These are phyloP conservation scores for Phyllostachys edulis DNA, from an alignment of 176 grass and related monocot species.

Conservation along the genomic window DNA sequence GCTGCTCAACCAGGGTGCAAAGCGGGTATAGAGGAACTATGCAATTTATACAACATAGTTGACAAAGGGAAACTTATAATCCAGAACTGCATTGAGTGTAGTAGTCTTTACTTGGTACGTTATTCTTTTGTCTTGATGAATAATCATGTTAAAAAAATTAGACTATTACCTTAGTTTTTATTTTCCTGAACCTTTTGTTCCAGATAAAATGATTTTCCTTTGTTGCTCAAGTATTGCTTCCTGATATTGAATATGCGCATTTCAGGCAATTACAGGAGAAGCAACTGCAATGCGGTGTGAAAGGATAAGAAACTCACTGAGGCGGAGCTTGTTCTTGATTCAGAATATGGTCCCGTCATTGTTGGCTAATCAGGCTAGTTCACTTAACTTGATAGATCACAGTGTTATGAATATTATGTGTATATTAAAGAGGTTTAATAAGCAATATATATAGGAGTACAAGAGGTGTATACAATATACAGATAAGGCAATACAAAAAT, in stretches of 20 bases:
- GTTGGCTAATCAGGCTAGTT: slow-evolving; percentile 65
- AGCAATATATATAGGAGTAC: too few species aligned
- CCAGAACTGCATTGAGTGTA: slow-evolving; percentile 67
- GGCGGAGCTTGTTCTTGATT: slow-evolving; percentile 66
- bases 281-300: slow-evolving; percentile 60
- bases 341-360: slow-evolving; percentile 68
- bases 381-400: slow-evolving; percentile 1
- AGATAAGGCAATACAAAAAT: too few species aligned
- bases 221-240: slow-evolving; percentile 6
- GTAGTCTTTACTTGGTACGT: slow-evolving; percentile 93
- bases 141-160: not conserved
- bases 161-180: not conserved
- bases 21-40: slow-evolving; percentile 81
- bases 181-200: not conserved
- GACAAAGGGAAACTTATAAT: slow-evolving; percentile 83
- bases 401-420: too few species aligned
- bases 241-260: not conserved
- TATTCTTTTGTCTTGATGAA: not conserved
- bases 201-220: not conserved
- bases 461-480: too few species aligned
- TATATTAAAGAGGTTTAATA: too few species aligned
- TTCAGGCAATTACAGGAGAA: slow-evolving; percentile 79
- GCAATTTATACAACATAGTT: slow-evolving; percentile 72
- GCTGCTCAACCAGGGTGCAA: slow-evolving; percentile 69
- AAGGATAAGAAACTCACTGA: slow-evolving; percentile 58